Evolutionary conservation across 192 early-diverging fungal species (phyloP).

Genomic region (Helicostylum pulchrum): DNA sequence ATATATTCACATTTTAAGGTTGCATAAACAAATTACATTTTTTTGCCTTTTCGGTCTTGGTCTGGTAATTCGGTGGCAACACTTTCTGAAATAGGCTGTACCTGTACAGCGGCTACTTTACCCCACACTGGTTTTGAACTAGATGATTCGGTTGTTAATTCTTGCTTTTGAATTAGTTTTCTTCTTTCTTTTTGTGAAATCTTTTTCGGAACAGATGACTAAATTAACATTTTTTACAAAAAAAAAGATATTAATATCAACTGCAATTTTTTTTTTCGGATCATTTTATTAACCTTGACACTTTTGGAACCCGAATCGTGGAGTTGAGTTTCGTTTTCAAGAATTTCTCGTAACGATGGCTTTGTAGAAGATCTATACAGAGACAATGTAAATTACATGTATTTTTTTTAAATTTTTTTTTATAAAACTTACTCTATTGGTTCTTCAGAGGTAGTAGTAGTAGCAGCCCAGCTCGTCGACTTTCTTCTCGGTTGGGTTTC

Average conservation of each 20-base stretch:
- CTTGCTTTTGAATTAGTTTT: conserved; percentile 23
- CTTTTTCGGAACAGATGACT: conserved; percentile 19
- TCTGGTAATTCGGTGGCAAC: not conserved
- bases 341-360: conserved; percentile 42
- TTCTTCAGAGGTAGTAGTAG: too few species aligned
- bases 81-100: not conserved
- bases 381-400: not conserved
- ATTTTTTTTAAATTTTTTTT: too few species aligned
- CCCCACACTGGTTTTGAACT: conserved; percentile 33
- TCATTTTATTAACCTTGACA: not conserved
- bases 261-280: not conserved
- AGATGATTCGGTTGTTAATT: conserved; percentile 7
- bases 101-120: conserved; percentile 12
- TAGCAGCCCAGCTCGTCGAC: too few species aligned
- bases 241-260: not conserved
- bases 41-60: conserved; percentile 14
- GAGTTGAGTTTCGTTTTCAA: conserved; percentile 32
- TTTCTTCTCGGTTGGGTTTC: too few species aligned
- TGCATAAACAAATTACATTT: conserved; percentile 15
- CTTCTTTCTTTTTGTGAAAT: conserved; percentile 30
- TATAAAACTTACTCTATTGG: too few species aligned
- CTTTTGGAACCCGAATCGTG: not conserved
- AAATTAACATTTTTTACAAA: not conserved
- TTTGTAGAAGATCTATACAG: conserved; percentile 1
- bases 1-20: not conserved